Conservation (phyloP, 805 yeast genomes). For the Wickerhamomyces queroliae region DNA sequence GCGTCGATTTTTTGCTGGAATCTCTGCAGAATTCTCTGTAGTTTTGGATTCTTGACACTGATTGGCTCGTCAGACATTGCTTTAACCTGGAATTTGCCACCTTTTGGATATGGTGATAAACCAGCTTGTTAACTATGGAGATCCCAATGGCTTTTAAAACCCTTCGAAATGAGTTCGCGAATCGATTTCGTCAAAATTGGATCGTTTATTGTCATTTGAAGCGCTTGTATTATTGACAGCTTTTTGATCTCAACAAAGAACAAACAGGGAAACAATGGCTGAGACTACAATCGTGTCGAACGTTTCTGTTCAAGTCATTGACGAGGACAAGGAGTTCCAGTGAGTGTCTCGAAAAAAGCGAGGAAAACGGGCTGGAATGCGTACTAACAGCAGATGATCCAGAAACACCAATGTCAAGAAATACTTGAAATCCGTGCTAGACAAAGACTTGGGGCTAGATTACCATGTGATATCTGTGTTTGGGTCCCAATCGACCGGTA, state of each 20-base stretch:
- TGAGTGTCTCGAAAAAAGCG: slow-evolving; percentile 8
- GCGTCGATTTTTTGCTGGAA: slow-evolving; percentile 62
- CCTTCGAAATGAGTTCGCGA: not conserved
- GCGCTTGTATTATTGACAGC: not conserved
- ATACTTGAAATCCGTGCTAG: slow-evolving; percentile 29
- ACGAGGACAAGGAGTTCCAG: slow-evolving; percentile 46
- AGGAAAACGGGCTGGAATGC: not conserved
- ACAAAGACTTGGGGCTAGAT: slow-evolving; percentile 49
- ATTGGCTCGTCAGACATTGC: slow-evolving; percentile 9
- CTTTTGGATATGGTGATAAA: not conserved
- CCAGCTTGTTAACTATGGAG: no score
- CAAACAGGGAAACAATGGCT: not conserved
- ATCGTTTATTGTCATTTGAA: no score
- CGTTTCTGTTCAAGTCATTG: slow-evolving; percentile 44
- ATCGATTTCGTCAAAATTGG: not conserved
- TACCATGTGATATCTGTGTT: slow-evolving; percentile 93
- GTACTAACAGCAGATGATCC: slow-evolving; percentile 3
- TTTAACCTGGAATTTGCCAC: not conserved
- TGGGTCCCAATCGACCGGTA: slow-evolving; percentile 96
- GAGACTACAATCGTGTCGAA: slow-evolving; percentile 2
- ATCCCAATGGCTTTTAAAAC: not conserved
- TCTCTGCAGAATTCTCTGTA: slow-evolving; percentile 55
- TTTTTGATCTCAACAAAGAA: not conserved
- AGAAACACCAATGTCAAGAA: slow-evolving; percentile 8
- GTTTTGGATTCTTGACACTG: slow-evolving; percentile 28